Evolutionary conservation across 345 rosid genomes (phyloP).

Genomic region (Rhizophora mangle): DNA sequence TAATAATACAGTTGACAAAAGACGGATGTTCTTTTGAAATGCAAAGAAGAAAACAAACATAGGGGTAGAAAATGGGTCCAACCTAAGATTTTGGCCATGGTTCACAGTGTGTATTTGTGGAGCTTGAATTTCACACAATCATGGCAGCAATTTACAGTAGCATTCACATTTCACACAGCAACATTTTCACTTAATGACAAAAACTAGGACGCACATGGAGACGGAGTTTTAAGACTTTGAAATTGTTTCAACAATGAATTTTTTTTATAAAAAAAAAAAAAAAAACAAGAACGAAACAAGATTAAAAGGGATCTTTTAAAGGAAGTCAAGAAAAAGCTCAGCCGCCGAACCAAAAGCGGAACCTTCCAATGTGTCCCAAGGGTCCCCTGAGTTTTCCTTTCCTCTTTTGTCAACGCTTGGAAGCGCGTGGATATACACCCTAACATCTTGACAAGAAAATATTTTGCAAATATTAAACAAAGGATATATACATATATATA

Average conservation of each 20-base stretch:
- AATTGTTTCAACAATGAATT: background rate
- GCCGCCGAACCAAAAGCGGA: constrained; percentile 28
- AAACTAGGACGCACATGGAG: background rate
- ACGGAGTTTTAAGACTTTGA: no score
- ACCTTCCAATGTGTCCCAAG: constrained; percentile 23
- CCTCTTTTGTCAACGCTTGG: background rate
- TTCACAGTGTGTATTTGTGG: background rate
- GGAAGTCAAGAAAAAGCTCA: constrained; percentile 42
- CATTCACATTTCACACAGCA: background rate
- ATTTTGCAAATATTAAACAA: no score
- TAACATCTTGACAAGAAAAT: background rate
- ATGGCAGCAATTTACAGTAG: background rate
- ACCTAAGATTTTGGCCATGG: no score
- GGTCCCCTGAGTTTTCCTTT: background rate
- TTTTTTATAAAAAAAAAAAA: background rate
- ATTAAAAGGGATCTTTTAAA: background rate
- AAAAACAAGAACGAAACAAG: background rate
- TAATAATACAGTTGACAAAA: background rate
- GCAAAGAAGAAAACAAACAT: background rate
- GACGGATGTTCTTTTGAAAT: background rate
- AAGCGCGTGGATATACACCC: background rate
- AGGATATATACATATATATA: no score
- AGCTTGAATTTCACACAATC: background rate
- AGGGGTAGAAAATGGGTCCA: background rate
- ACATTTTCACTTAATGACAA: background rate